phyloP scores from a whole-genome alignment of 352 stramenopile species.

The Phytopythium chamaehyphon region DNA sequence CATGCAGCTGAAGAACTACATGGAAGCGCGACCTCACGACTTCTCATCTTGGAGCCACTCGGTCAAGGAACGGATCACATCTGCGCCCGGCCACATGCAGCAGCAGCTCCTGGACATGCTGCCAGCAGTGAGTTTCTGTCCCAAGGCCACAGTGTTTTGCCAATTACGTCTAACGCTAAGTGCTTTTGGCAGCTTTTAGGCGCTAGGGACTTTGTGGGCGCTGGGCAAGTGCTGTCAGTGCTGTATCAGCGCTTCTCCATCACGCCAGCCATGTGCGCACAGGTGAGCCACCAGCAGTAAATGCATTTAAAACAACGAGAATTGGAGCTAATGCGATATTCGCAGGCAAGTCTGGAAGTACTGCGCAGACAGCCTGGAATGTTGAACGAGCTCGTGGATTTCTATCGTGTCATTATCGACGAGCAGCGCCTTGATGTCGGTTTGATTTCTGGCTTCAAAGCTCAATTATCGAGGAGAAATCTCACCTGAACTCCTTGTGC shows the following conservation, averaged over 20 bases:
- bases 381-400: slow-evolving; percentile 45
- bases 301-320: no score
- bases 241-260: slow-evolving; percentile 68
- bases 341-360: slow-evolving; percentile 73
- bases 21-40: slow-evolving; percentile 21
- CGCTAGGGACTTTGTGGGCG: slow-evolving; percentile 64
- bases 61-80: not conserved
- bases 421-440: slow-evolving; percentile 25
- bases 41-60: slow-evolving; percentile 54
- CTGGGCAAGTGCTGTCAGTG: slow-evolving; percentile 55
- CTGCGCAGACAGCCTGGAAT: slow-evolving; percentile 49
- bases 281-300: slow-evolving; percentile 30
- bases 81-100: not conserved
- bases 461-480: not conserved
- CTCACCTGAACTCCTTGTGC: slow-evolving; percentile 4
- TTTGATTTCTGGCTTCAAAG: not conserved
- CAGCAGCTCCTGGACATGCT: not conserved
- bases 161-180: not conserved
- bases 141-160: no score
- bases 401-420: slow-evolving; percentile 47
- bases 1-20: slow-evolving; percentile 28
- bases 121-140: not conserved
- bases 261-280: slow-evolving; percentile 51
- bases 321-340: not conserved
- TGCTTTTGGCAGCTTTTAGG: slow-evolving; percentile 41